Percentiles rank a stretch among this genome's conserved stretches.
These are phyloP conservation scores for Simmondsia chinensis DNA, from an alignment of 148 eudicot species.

Conservation along the genomic window DNA sequence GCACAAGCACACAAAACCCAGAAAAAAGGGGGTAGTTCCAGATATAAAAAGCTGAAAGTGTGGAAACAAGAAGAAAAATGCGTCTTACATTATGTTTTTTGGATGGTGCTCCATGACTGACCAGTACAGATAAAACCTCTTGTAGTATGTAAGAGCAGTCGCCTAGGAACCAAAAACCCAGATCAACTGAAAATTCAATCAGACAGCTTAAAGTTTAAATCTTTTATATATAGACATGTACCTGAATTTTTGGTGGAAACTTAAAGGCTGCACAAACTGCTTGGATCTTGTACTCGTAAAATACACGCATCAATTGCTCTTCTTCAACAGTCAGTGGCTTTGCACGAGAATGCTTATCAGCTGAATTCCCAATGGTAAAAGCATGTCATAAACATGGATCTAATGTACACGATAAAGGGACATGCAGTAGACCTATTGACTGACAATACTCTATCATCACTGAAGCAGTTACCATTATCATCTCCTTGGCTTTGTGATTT, in stretches of 20 bases:
- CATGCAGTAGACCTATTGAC: too few relatives aligned
- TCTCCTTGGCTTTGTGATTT: constrained; percentile 41
- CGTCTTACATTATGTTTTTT: constrained; percentile 76
- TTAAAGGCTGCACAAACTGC: constrained; percentile 83
- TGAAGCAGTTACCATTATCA: constrained; percentile 32
- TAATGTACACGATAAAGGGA: not conserved
- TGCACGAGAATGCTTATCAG: constrained; percentile 70
- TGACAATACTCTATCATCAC: not conserved
- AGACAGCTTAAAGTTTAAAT: not conserved
- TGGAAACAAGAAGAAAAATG: not conserved
- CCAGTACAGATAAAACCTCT: constrained; percentile 93
- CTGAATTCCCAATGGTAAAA: constrained; percentile 18
- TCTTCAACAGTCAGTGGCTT: constrained; percentile 80
- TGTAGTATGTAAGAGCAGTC: constrained; percentile 86
- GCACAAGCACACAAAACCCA: not conserved
- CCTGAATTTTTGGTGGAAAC: constrained; percentile 96
- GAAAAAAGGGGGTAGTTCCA: not conserved
- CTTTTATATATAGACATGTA: constrained; percentile 10
- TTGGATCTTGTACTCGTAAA: constrained; percentile 84
- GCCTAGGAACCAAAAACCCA: constrained; percentile 40
- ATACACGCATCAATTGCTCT: constrained; percentile 67
- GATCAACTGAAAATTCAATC: constrained; percentile 4
- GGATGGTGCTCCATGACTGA: constrained; percentile 99
- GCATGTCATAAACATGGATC: constrained; percentile 1
- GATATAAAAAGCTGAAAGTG: too few relatives aligned